Evolutionary conservation across 768 basidiomycete species (phyloP).

Genomic region (Lentinula boryana): DNA sequence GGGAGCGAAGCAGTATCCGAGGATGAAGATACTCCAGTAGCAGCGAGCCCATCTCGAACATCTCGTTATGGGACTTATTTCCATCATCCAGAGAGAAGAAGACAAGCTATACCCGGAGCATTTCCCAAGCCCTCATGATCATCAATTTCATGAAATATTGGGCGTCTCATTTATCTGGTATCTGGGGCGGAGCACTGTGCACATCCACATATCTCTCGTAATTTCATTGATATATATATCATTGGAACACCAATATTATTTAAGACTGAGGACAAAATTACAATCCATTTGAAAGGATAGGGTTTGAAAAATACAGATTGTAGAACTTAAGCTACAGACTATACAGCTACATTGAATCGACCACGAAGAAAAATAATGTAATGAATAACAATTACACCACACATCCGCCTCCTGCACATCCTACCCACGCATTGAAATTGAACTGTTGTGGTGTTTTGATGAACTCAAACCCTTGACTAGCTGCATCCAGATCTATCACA

Average conservation of each 20-base stretch:
- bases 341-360: too few species aligned
- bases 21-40: slow-evolving; percentile 12
- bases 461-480: not conserved
- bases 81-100: slow-evolving; percentile 76
- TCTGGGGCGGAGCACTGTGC: too few species aligned
- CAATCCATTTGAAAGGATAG: too few species aligned
- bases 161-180: too few species aligned
- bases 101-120: slow-evolving; percentile 54
- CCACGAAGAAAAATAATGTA: too few species aligned
- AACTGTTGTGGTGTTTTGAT: slow-evolving; percentile 1
- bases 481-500: slow-evolving; percentile 2
- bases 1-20: slow-evolving; percentile 12
- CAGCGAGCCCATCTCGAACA: slow-evolving; percentile 31
- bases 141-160: too few species aligned
- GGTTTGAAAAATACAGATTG: too few species aligned
- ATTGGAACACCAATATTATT: too few species aligned
- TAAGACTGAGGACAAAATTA: too few species aligned
- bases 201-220: too few species aligned
- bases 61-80: slow-evolving; percentile 77
- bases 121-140: slow-evolving; percentile 30
- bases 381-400: not conserved
- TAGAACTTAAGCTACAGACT: too few species aligned
- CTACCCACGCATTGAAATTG: slow-evolving; percentile 7
- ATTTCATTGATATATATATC: too few species aligned
- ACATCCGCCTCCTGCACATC: slow-evolving; percentile 5